Evolutionary conservation across 108 stramenopile species (phyloP), one percentile per base, ranked within the genome.

Genomic region (Epithemia pelagica): DNA sequence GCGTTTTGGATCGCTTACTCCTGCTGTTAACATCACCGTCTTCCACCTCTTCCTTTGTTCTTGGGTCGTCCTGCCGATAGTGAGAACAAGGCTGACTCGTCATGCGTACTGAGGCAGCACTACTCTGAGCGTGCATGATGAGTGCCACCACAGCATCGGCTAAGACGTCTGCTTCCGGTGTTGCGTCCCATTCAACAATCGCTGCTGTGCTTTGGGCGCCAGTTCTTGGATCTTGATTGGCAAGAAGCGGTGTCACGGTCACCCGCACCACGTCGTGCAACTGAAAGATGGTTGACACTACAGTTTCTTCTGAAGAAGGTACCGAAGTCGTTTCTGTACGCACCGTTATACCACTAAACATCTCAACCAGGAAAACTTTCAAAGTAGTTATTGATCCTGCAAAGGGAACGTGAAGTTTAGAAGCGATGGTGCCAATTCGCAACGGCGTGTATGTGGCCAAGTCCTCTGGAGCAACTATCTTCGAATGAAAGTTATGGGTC

Each of bases 131-230:
- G 61, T 98, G 95, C 82, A 95, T 86, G 15, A 96, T 66, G 59
- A 98, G 73, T 2, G 92, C 94, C 24, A 94, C 85, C 2, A 95
- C 73, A 24, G 92, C 87, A 80, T 98, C 97, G 7, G 97, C 97
- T 59, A 98, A 79, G 29, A 95, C 78, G 76, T 98, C 97, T 22
- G 85, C 90, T 7, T 81, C 89, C 27, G 97, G 91, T 59, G 87
- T 92, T 53, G 93, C 94, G 21, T 88, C 84, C 96, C 95, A 97
- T 68, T 80, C 84, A 0, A 94, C 83, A 59, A 82, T 85, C 32
- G 85, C 90, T 2, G 86, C 68, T 8, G 85, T 81, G 51, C 37
- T 10, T 15, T 5, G 10, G 15, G 37, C 37, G 37, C 66, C 70
- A 25, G 78, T 78, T 62, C 37, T 46, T 5, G 5, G 37, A 46